These are phyloP conservation scores for Paecilomyces variotii DNA, from an alignment of 2,329 filamentous ascomycete species.

Conservation along the genomic window DNA sequence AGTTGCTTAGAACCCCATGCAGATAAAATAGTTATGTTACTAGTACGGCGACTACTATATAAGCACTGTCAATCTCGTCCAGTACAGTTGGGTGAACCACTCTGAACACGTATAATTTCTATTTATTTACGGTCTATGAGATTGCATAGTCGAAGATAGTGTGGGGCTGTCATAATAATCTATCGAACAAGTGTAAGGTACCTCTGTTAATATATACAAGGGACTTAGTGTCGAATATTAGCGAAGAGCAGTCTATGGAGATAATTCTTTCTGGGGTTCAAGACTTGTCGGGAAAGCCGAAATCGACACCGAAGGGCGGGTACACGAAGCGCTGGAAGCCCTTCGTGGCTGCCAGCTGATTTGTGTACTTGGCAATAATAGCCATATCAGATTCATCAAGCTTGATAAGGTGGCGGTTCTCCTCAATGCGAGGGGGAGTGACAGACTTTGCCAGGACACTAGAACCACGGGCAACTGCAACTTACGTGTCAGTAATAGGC, in stretches of 20 bases:
- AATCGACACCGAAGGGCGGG: slow-evolving; percentile 59
- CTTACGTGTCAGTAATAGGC: slow-evolving; percentile 1
- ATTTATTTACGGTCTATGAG: not conserved
- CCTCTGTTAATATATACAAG: not conserved
- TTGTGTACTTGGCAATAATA: slow-evolving; percentile 28
- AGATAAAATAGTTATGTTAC: too few species aligned
- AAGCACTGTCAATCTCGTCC: not conserved
- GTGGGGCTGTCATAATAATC: not conserved
- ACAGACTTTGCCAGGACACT: slow-evolving; percentile 36
- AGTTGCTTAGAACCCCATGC: too few species aligned
- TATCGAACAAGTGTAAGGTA: not conserved
- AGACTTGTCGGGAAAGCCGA: slow-evolving; percentile 64
- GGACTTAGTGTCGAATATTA: not conserved
- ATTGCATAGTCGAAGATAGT: not conserved
- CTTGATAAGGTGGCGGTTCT: slow-evolving; percentile 30
- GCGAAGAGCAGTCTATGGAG: not conserved
- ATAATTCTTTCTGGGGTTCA: not conserved
- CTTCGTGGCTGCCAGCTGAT: slow-evolving; percentile 24
- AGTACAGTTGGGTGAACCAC: too few species aligned
- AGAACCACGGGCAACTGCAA: slow-evolving; percentile 29
- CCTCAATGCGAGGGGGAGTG: slow-evolving; percentile 33
- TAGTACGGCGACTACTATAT: not conserved
- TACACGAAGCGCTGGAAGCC: slow-evolving; percentile 49
- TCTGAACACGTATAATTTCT: not conserved
- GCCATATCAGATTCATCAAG: slow-evolving; percentile 32